Base-by-base conservation (phyloP, 2,329 filamentous ascomycete species). In the Pezicula neosporulosa region DNA sequence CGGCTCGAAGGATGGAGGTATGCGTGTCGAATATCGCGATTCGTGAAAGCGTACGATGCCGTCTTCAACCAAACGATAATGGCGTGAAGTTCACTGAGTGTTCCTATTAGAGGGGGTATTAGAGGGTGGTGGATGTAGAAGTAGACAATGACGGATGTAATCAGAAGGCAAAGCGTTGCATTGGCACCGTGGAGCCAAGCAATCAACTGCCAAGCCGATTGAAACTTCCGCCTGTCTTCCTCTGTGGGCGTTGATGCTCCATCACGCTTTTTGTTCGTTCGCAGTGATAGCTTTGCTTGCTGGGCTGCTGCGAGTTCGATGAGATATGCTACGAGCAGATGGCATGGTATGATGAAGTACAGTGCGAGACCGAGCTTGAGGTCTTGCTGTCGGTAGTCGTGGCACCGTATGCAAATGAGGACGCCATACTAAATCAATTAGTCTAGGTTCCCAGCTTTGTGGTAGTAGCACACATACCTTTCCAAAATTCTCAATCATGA, bases 1-100 rank as follows among this genome's bases (percentile, higher is more conserved):
- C 81, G 80, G 49, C 78, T 77, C 39, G 77, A 75, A 2, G 90
- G 89, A 64, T 95, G 89, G 19, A 97, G 79, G 66, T 90, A 90
- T 16, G 93, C 90, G 66, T 96, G 90, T 38, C 94, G 88, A 33
- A 99, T 81, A 67, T 99, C 94, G 57, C 94, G 86, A 70, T 99
- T 99, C 24, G 94, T 97, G 63, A 97, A 89, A 21, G 93, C 94
- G 66, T 97, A 99, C 0, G 92, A 97, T 57, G 90, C 89, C 30
- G 89, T 92, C 75, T 99, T 99, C 63, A 99, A 81, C 86, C 92
- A 97, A 47, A 97, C 92, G 50, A 97, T 89, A 63, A 97, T 85
- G 57, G 92, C 91, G 67, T 99, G 94, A 54, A 96, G 72, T 70
- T 97, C 89, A 57, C 89, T 91, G 45, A 96, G 74, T 1, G 91